phyloP scores from a whole-genome alignment of 139 green algal species.

The Bryopsis sp. region DNA sequence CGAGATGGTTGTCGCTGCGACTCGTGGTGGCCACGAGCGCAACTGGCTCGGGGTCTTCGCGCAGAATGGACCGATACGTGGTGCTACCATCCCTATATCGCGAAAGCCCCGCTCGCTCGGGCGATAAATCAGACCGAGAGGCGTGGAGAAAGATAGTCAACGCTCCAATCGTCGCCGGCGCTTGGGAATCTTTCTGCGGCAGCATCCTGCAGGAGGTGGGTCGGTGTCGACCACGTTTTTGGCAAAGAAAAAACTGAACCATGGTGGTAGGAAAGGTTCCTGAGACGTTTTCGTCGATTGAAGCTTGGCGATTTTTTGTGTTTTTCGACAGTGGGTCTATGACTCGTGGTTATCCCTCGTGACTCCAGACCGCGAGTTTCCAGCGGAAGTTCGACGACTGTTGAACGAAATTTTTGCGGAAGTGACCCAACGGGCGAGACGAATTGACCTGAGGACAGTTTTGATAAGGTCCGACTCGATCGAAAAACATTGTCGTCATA shows the following conservation, averaged over 20 bases:
- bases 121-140: neutral
- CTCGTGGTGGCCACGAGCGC: neutral
- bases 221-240: too few relatives aligned
- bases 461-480: constrained; percentile 42
- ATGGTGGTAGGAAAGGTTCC: neutral
- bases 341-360: constrained; percentile 61
- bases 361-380: constrained; percentile 67
- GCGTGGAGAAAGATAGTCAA: constrained; percentile 42
- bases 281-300: too few relatives aligned
- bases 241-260: neutral
- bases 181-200: constrained; percentile 52
- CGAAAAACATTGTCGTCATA: too few relatives aligned
- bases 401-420: constrained; percentile 63
- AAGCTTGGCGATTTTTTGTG: neutral
- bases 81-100: constrained; percentile 5
- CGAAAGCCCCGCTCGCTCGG: too few relatives aligned
- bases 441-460: constrained; percentile 39
- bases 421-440: constrained; percentile 32
- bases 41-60: neutral
- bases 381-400: constrained; percentile 52
- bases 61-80: neutral
- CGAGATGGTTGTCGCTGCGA: neutral
- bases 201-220: constrained; percentile 60
- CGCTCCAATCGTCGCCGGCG: constrained; percentile 39
- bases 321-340: constrained; percentile 62